Base-by-base conservation (phyloP, 2,329 filamentous ascomycete genomes). In the Juglanconis oblonga region DNA sequence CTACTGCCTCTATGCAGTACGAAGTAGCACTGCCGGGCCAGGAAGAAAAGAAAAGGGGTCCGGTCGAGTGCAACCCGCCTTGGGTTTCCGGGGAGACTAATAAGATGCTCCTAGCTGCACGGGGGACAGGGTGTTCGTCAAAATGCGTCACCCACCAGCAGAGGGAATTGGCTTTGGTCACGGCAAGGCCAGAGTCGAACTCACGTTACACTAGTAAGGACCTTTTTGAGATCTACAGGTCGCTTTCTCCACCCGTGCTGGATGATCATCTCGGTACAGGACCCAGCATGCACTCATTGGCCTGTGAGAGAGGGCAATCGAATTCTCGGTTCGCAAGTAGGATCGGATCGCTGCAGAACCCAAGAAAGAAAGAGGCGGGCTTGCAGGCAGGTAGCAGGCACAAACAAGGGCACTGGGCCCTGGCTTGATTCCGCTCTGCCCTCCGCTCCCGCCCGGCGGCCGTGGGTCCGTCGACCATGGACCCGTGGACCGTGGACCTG, bases 81-180 rank as follows among this genome's bases (percentile, higher is more conserved):
- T n/a, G 40, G 38, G 50, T 48, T 61, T 52, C 58, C 54, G 54
- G 54, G 58, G 38, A 57, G 48, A 56, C 42, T 33, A 29, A 35
- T 33, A 29, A 35, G n/a, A 57, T 45, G 38, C 49, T 44, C 48
- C 55, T 58, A 58, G 49, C 38, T 45, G 40, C 31, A 14, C 49
- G 31, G 51, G 55, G 55, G 47, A 49, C 48, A 32, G n/a, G 29
- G 38, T 42, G 38, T 10, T 42, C 6, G 38, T 31, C 55, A 8
- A 42, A 36, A 52, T 51, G 55, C 55, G 45, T 57, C 45, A 57
- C 45, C 40, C 33, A 33, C 32, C 38, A 10, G 10, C 38, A 13
- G 10, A 14, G n/a, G n/a, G 38, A 11, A 10, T 6, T 6, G 5
- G 11, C 38, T 42, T 42, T 42, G 38, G 8, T 24, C 17, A 24